phyloP scores from a whole-genome alignment of 306 rosid species.

The Cicer arietinum region DNA sequence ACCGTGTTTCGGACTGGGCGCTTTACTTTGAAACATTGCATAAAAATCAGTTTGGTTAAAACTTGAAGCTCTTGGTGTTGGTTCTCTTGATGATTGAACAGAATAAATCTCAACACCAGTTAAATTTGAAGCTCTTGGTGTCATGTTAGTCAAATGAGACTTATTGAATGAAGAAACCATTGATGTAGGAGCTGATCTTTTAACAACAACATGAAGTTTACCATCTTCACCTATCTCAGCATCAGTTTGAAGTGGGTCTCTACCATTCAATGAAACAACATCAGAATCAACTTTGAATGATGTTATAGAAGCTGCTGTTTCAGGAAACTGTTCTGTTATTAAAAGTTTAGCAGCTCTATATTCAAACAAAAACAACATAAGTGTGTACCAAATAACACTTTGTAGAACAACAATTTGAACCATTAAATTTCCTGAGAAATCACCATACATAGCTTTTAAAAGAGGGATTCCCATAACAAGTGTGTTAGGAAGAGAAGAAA shows the following conservation, averaged over 20 bases:
- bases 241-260: slow-evolving; percentile 72
- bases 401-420: slow-evolving; percentile 88
- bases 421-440: slow-evolving; percentile 72
- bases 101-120: slow-evolving; percentile 91
- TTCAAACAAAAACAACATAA: slow-evolving; percentile 82
- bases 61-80: slow-evolving; percentile 87
- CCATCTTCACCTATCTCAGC: slow-evolving; percentile 89
- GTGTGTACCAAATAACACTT: slow-evolving; percentile 85
- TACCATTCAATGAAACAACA: slow-evolving; percentile 74
- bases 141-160: slow-evolving; percentile 70
- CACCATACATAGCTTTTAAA: slow-evolving; percentile 83
- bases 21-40: slow-evolving; percentile 88
- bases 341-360: slow-evolving; percentile 82
- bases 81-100: slow-evolving; percentile 81
- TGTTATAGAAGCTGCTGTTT: slow-evolving; percentile 79
- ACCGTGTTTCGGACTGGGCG: slow-evolving; percentile 82
- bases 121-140: slow-evolving; percentile 82
- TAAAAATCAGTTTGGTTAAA: slow-evolving; percentile 79
- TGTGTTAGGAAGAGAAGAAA: slow-evolving; percentile 87
- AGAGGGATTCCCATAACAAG: slow-evolving; percentile 91
- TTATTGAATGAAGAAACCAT: slow-evolving; percentile 77
- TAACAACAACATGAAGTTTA: slow-evolving; percentile 75
- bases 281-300: slow-evolving; percentile 80
- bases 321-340: slow-evolving; percentile 80
- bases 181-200: slow-evolving; percentile 67